Percentiles rank a stretch among this genome's conserved stretches.
These are phyloP conservation scores for Nannochloropsis salina DNA, from an alignment of 108 stramenopile species.

Conservation along the genomic window DNA sequence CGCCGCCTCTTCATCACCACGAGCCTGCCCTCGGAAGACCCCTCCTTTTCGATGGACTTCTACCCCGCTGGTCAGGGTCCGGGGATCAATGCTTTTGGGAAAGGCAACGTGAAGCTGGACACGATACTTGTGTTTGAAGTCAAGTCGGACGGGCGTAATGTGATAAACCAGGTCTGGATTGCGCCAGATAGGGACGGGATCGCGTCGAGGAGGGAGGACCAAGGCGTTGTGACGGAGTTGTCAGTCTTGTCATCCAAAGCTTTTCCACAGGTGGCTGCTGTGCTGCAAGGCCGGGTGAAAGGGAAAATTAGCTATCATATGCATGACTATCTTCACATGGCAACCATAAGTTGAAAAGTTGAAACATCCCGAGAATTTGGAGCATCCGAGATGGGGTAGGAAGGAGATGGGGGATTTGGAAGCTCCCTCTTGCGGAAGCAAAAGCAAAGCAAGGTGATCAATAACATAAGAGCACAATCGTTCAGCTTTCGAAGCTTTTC, in stretches of 20 bases:
- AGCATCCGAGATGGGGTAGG: no score
- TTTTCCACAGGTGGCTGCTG: neutral
- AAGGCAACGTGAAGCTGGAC: neutral
- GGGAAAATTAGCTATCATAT: neutral
- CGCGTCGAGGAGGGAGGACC: neutral
- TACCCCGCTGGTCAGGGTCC: slow-evolving; percentile 10
- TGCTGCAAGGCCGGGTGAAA: neutral
- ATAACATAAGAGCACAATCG: no score
- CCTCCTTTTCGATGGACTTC: neutral
- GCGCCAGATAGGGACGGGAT: neutral
- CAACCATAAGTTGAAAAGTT: neutral
- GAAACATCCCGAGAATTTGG: no score
- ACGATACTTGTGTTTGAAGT: neutral
- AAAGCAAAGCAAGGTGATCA: no score
- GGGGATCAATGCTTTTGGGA: slow-evolving; percentile 7
- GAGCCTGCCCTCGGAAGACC: neutral
- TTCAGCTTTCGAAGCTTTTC: no score
- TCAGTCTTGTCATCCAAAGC: neutral
- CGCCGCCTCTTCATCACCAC: slow-evolving; percentile 7
- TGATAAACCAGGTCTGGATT: neutral
- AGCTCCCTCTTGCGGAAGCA: no score
- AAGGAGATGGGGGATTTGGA: no score
- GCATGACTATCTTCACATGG: neutral
- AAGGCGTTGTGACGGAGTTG: neutral
- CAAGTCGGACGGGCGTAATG: neutral